Percentiles rank a stretch among this genome's conserved stretches.
Evolutionary conservation across 257 asterid genomes (phyloP).

Genomic region (Solanum pimpinellifolium): DNA sequence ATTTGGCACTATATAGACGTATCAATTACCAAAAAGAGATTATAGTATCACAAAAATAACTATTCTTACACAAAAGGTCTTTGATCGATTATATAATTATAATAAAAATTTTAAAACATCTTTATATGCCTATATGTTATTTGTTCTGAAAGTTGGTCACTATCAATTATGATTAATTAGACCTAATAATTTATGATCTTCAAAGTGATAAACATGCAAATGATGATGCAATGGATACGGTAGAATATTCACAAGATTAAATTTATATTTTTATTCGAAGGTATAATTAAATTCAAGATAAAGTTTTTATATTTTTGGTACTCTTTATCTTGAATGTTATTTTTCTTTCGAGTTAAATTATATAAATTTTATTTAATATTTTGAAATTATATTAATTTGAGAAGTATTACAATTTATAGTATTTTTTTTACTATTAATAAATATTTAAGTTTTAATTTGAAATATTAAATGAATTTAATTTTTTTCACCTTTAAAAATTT

Average conservation of each 20-base stretch:
- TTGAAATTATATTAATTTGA: too few relatives aligned
- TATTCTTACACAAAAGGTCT: background rate
- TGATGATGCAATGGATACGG: background rate
- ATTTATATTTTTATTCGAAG: background rate
- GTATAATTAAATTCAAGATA: background rate
- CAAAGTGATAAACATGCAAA: background rate
- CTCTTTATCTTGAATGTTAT: background rate
- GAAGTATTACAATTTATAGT: background rate
- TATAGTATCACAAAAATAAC: background rate
- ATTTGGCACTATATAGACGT: background rate
- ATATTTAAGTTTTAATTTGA: background rate
- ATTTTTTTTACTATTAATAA: too few relatives aligned
- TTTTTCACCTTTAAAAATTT: background rate
- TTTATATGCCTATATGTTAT: background rate
- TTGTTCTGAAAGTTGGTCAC: background rate
- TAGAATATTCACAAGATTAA: background rate
- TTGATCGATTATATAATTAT: background rate
- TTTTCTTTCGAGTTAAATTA: background rate
- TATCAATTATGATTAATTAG: background rate
- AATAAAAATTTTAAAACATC: background rate
- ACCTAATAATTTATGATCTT: background rate
- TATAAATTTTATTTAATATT: too few relatives aligned
- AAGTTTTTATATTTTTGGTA: too few relatives aligned
- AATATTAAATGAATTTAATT: background rate
- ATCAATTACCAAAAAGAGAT: background rate